Conservation (phyloP, 2,329 filamentous ascomycete species). For the Ascosphaera aggregata region DNA sequence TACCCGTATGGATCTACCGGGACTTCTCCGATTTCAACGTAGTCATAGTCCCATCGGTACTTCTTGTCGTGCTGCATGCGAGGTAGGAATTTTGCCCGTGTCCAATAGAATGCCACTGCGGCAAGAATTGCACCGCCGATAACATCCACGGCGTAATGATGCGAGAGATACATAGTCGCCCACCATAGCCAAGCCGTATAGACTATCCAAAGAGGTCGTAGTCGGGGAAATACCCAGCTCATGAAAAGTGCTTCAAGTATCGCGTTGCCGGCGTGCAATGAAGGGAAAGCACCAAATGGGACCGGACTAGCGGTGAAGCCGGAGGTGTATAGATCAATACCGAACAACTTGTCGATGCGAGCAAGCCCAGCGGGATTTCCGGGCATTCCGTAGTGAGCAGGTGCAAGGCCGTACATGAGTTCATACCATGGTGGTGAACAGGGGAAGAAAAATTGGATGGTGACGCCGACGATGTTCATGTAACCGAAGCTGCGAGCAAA, state of each 20-base stretch:
- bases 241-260: constrained; percentile 82
- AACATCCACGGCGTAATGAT: constrained; percentile 89
- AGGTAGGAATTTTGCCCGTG: constrained; percentile 59
- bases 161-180: constrained; percentile 94
- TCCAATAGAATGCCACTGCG: constrained; percentile 57
- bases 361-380: constrained; percentile 77
- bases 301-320: constrained; percentile 76
- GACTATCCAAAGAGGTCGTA: constrained; percentile 54
- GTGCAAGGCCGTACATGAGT: constrained; percentile 71
- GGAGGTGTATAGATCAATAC: constrained; percentile 79
- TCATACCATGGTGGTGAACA: constrained; percentile 97
- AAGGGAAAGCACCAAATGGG: constrained; percentile 89
- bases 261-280: constrained; percentile 71
- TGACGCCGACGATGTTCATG: constrained; percentile 71
- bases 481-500: constrained; percentile 80
- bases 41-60: constrained; percentile 90
- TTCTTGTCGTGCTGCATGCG: constrained; percentile 63
- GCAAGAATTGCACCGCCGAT: constrained; percentile 65
- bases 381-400: constrained; percentile 76
- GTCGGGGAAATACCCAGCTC: constrained; percentile 70
- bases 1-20: constrained; percentile 26
- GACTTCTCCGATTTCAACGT: constrained; percentile 58
- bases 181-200: constrained; percentile 94
- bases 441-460: constrained; percentile 73
- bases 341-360: constrained; percentile 72